A percentile compares a stretch with the other conserved stretches of the same genome.
Evolutionary conservation across 2,329 filamentous ascomycete genomes (phyloP).

Genomic region (Thelonectria blattea): DNA sequence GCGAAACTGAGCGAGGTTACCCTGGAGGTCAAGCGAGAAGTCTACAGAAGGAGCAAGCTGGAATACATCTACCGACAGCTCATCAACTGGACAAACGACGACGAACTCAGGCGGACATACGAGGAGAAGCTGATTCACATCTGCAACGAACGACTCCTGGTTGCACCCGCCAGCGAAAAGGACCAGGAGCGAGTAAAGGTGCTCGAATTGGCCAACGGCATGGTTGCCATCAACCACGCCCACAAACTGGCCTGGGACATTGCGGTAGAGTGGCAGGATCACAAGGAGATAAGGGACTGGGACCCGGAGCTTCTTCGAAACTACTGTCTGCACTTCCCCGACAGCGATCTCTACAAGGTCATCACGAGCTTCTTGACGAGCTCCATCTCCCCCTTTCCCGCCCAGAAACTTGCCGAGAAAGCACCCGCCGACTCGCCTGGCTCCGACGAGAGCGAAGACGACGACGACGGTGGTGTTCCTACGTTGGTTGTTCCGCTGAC

Average conservation of each 20-base stretch:
- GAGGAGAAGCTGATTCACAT: constrained; percentile 89
- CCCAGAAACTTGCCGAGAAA: constrained; percentile 37
- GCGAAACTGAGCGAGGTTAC: constrained; percentile 85
- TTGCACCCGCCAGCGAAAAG: constrained; percentile 73
- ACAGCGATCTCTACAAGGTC: constrained; percentile 81
- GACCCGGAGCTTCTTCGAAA: constrained; percentile 79
- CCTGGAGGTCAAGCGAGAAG: constrained; percentile 83
- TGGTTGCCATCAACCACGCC: constrained; percentile 95
- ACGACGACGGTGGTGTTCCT: constrained; percentile 62
- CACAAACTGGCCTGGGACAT: constrained; percentile 92
- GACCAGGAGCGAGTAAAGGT: constrained; percentile 73
- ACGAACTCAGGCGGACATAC: constrained; percentile 80
- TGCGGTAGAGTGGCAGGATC: constrained; percentile 86
- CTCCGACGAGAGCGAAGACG: constrained; percentile 63
- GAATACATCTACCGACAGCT: constrained; percentile 81
- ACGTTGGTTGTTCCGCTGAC: constrained; percentile 65
- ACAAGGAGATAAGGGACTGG: constrained; percentile 74
- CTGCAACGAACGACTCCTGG: constrained; percentile 77
- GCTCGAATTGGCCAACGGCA: constrained; percentile 79
- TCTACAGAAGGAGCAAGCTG: constrained; percentile 77
- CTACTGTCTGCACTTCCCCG: constrained; percentile 84
- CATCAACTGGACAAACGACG: constrained; percentile 89
- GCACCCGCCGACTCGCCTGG: constrained; percentile 38
- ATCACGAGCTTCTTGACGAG: constrained; percentile 83
- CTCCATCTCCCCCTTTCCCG: constrained; percentile 81